Conservation (phyloP, 2,329 filamentous ascomycete species). For the Coniochaeta sp. region DNA sequence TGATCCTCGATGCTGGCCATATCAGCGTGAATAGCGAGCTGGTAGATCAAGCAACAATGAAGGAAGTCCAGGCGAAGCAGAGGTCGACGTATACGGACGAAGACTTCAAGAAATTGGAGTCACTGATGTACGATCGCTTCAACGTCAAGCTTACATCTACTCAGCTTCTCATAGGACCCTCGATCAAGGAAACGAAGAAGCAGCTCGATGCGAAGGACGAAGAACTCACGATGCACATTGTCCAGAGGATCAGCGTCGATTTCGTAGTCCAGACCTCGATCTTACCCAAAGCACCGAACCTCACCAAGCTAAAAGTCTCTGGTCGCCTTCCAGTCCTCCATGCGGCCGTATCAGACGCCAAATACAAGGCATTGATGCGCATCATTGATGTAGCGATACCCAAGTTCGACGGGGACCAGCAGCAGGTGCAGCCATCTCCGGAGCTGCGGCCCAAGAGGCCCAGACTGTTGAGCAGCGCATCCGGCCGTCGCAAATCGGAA, state of each 20-base stretch:
- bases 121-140: conserved; percentile 97
- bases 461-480: conserved; percentile 36
- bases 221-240: conserved; percentile 71
- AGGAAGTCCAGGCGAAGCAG: conserved; percentile 86
- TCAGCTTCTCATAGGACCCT: conserved; percentile 89
- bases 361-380: conserved; percentile 96
- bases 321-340: conserved; percentile 89
- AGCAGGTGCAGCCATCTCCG: conserved; percentile 14
- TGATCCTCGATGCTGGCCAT: conserved; percentile 94
- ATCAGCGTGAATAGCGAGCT: conserved; percentile 90
- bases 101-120: conserved; percentile 81
- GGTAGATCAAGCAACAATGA: conserved; percentile 83
- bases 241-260: conserved; percentile 95
- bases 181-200: conserved; percentile 80
- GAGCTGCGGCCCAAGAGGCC: conserved; percentile 29
- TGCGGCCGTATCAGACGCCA: conserved; percentile 84
- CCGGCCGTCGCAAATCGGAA: conserved; percentile 36
- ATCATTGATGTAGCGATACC: conserved; percentile 93
- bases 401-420: conserved; percentile 53
- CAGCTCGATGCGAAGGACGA: conserved; percentile 66
- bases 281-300: conserved; percentile 86
- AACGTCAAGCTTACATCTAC: conserved; percentile 88
- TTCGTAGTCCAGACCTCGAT: conserved; percentile 96
- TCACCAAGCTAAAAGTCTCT: conserved; percentile 86
- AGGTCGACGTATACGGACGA: conserved; percentile 79